phyloP scores from a whole-genome alignment of 345 rosid species.

The Populus nigra region DNA sequence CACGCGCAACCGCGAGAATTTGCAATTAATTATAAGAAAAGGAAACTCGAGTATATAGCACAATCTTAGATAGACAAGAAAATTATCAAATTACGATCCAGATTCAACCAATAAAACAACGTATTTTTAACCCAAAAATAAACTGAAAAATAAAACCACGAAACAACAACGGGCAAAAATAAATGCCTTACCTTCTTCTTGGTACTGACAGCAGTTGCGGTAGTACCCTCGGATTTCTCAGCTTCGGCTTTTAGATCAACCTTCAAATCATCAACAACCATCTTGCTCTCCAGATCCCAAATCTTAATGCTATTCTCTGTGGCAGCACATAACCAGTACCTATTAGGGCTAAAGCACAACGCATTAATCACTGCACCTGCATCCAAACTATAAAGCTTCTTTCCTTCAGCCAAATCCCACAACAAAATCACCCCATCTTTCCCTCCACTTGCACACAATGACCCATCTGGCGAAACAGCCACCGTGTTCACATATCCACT shows the following conservation, averaged over 20 bases:
- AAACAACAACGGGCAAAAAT: not conserved
- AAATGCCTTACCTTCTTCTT: constrained; percentile 62
- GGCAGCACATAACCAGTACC: constrained; percentile 98
- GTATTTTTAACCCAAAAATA: not conserved
- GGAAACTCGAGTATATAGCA: not conserved
- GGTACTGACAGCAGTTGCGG: constrained; percentile 29
- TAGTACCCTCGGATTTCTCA: constrained; percentile 63
- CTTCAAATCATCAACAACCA: constrained; percentile 90
- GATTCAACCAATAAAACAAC: not conserved
- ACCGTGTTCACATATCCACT: constrained; percentile 81
- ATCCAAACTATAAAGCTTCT: constrained; percentile 81
- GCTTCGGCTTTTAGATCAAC: constrained; percentile 97
- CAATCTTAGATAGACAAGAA: too few species aligned
- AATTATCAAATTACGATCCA: not conserved
- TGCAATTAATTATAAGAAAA: too few species aligned
- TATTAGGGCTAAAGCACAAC: constrained; percentile 88
- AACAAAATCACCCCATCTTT: constrained; percentile 84
- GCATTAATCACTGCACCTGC: constrained; percentile 79
- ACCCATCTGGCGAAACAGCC: constrained; percentile 95
- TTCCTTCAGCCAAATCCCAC: constrained; percentile 98
- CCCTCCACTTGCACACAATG: constrained; percentile 91
- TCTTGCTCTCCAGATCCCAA: constrained; percentile 98
- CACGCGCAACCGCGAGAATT: too few species aligned
- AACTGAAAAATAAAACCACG: not conserved
- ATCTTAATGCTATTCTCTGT: constrained; percentile 92